phyloP scores from a whole-genome alignment of 192 early-diverging fungal genomes.

The Entomortierella lignicola region DNA sequence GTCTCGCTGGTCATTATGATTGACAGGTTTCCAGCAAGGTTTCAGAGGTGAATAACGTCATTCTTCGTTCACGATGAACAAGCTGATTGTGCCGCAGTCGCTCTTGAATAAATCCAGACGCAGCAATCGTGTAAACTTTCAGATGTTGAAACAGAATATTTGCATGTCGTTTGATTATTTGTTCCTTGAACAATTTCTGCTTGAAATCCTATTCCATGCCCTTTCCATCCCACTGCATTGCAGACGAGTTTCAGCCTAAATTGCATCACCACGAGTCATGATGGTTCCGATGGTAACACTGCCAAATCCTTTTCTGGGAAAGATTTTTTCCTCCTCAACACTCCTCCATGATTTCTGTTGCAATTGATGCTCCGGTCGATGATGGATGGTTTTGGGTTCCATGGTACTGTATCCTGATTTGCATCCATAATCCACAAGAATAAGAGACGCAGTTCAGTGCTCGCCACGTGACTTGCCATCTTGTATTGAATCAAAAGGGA shows the following conservation, averaged over 20 bases:
- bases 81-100: no score
- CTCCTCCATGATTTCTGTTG: not conserved
- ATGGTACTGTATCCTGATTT: not conserved
- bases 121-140: no score
- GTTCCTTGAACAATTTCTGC: no score
- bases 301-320: not conserved
- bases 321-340: not conserved
- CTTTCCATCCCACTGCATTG: no score
- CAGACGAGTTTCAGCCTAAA: no score
- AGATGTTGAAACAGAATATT: no score
- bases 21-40: no score
- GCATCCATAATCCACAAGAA: constrained; percentile 4
- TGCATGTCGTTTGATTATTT: no score
- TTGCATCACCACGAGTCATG: not conserved
- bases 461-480: constrained; percentile 40
- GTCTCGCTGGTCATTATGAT: constrained; percentile 14
- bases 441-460: not conserved
- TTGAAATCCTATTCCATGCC: no score
- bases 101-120: no score
- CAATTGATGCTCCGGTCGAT: not conserved
- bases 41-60: no score
- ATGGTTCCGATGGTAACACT: not conserved
- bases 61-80: no score
- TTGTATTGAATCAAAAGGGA: constrained; percentile 49
- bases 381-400: constrained; percentile 15